Evolutionary conservation across 2,329 filamentous ascomycete genomes (phyloP), one percentile per base, ranked within the genome.

Genomic region (Pyricularia pennisetigena): DNA sequence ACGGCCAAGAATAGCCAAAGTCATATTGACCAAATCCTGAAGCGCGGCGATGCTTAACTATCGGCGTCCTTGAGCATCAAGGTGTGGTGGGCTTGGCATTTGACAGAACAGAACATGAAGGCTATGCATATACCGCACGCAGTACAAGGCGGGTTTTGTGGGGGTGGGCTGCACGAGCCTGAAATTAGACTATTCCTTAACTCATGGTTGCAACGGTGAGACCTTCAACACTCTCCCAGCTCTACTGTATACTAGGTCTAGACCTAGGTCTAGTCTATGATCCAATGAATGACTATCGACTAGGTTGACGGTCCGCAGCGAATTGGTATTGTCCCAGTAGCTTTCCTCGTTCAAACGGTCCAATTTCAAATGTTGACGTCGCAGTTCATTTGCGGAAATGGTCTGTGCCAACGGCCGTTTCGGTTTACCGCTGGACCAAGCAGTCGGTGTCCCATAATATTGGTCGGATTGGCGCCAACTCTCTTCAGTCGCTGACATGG

Each of bases 1-100:
- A 98, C 95, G 66, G 91, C 93, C 77, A 93, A 96, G 82, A 99
- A 98, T 76, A 97, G 93, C 79, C 89, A 90, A 73, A 89, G 94
- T 72, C 93, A 97, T 75, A 90, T 98, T 73, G 90, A 97, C 77
- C 90, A 93, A 78, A 94, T 98, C 76, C 85, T 98, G 75, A 86
- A 86, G 75, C 80, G 85, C 67, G 82, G 81, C 24, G 57, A 49
- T 41, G 79, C 80, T 28, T 57, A 61, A 23, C 57, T 23, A 61
- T 54, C 62, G 28, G 32, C n/a, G n/a, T 66, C 14, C 64, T 65
- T 62, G 32, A 32, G 68, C 66, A 61, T 26, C 16, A 49, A 29
- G 35, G 49, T n/a, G 16, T 30, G 14, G 59, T 30, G 4, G 23
- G n/a, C 57, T 61, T 23, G 23, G n/a, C 57, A 61, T 1, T 63